Evolutionary conservation across 1,284 basidiomycete species (phyloP).

Genomic region (Pseudozyma pruni): DNA sequence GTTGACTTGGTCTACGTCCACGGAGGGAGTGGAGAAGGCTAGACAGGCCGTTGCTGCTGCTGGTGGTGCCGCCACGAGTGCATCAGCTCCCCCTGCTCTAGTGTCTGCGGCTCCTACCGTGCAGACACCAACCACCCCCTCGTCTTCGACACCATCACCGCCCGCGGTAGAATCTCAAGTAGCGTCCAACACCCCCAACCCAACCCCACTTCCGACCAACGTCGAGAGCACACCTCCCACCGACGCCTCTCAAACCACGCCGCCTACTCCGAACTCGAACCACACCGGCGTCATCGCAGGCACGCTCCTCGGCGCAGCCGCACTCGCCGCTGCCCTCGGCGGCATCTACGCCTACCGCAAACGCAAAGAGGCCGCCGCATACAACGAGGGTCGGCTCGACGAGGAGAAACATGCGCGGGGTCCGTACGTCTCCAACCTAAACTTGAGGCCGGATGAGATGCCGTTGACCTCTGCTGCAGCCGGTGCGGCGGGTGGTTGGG

Average conservation of each 20-base stretch:
- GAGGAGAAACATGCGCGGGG: constrained; percentile 21
- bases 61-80: constrained; percentile 1
- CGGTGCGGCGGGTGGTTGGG: constrained; percentile 19
- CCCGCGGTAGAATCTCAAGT: no score
- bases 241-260: not conserved
- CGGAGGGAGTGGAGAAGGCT: constrained; percentile 14
- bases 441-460: constrained; percentile 18
- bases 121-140: no score
- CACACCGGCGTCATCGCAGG: constrained; percentile 57
- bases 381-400: constrained; percentile 20
- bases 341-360: constrained; percentile 64
- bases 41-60: constrained; percentile 25
- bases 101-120: not conserved
- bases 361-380: constrained; percentile 48
- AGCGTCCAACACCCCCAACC: not conserved
- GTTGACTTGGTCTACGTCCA: constrained; percentile 36
- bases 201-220: no score
- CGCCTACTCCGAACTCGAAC: constrained; percentile 2
- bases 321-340: constrained; percentile 59
- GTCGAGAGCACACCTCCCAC: no score
- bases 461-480: constrained; percentile 6
- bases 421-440: constrained; percentile 48
- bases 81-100: not conserved
- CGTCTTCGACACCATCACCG: no score
- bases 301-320: constrained; percentile 60